A percentile compares a stretch with the other conserved stretches of the same genome.
These are phyloP conservation scores for Phytophthora macrochlamydospora DNA, from an alignment of 352 stramenopile genomes.

Conservation along the genomic window DNA sequence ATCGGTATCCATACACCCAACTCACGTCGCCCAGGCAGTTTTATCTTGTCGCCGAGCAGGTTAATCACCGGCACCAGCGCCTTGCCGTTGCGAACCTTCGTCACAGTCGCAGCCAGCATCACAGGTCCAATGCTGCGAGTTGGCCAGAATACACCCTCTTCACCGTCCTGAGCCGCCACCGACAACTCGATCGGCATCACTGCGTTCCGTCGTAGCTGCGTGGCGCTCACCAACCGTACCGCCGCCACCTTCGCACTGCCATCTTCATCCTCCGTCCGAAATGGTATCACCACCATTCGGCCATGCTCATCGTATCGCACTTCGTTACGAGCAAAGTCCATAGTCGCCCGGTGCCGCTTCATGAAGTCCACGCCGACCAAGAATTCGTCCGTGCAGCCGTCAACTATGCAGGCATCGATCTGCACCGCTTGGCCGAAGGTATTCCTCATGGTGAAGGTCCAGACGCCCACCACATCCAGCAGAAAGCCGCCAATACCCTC, in stretches of 20 bases:
- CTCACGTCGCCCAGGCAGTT: constrained; percentile 11
- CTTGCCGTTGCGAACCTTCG: neutral
- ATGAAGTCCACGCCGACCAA: constrained; percentile 5
- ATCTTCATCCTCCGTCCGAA: neutral
- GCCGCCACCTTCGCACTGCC: neutral
- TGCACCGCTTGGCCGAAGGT: neutral
- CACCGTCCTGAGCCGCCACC: constrained; percentile 7
- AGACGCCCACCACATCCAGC: neutral
- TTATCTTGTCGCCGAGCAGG: neutral
- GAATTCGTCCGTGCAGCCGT: constrained; percentile 1
- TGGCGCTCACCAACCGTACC: neutral
- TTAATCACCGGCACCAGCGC: constrained; percentile 13
- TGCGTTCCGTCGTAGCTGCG: neutral
- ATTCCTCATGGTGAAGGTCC: neutral
- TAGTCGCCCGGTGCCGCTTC: neutral
- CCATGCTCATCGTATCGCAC: constrained; percentile 1
- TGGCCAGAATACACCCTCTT: constrained; percentile 7
- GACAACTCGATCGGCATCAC: constrained; percentile 1
- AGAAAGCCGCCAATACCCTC: neutral
- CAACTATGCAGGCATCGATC: neutral
- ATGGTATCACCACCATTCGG: neutral
- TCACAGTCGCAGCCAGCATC: constrained; percentile 12
- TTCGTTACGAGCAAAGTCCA: constrained; percentile 6
- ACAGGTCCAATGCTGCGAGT: neutral
- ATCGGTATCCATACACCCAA: constrained; percentile 20